phyloP scores from a whole-genome alignment of 495 filamentous ascomycete genomes.

The Neurospora tetrasperma region DNA sequence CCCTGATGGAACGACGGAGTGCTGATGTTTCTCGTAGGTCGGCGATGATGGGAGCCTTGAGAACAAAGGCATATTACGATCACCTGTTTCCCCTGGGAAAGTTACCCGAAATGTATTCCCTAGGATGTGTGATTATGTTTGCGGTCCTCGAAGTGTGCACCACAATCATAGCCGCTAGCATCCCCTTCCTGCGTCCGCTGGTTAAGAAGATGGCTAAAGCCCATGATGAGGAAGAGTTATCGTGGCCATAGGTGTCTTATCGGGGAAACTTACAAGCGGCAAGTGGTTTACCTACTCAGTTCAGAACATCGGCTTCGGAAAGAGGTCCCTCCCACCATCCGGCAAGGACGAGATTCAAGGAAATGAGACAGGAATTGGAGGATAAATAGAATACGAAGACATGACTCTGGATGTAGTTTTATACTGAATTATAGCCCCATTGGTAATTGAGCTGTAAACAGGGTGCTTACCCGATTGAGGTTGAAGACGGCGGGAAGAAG shows the following conservation, averaged over 20 bases:
- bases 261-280: no score
- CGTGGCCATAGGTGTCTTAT: background rate
- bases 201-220: background rate
- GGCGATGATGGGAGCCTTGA: background rate
- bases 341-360: no score
- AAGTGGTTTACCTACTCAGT: no score
- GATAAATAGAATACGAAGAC: no score
- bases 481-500: no score
- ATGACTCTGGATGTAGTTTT: no score
- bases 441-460: no score
- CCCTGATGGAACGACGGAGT: background rate
- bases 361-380: no score
- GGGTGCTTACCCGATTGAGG: no score
- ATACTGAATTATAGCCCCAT: no score
- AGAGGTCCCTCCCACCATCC: no score
- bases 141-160: background rate
- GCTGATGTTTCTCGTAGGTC: background rate
- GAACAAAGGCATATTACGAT: background rate
- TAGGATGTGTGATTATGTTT: background rate
- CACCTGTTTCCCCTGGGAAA: background rate
- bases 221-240: background rate
- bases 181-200: background rate
- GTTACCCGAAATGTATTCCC: background rate
- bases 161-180: background rate
- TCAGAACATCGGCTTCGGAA: no score